Conservation (phyloP, 2,329 filamentous ascomycete species). For the Erysiphe neolycopersici region DNA sequence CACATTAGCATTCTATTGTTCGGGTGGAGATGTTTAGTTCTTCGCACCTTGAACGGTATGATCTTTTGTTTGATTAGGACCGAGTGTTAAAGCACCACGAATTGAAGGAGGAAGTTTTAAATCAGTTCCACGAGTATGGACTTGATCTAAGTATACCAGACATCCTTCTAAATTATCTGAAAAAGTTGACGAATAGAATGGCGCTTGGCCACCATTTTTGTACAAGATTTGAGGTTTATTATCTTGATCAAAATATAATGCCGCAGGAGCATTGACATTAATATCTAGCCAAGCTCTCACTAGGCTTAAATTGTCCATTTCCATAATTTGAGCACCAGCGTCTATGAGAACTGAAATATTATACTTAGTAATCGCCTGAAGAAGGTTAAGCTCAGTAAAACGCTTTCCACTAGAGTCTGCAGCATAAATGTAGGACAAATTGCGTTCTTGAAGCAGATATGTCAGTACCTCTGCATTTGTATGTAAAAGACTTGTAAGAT, state of each 20-base stretch:
- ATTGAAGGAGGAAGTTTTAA: slow-evolving; percentile 5
- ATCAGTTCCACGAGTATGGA: slow-evolving; percentile 8
- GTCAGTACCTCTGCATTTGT: slow-evolving; percentile 36
- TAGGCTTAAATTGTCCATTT: slow-evolving; percentile 21
- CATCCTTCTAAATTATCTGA: slow-evolving; percentile 5
- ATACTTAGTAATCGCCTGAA: slow-evolving; percentile 15
- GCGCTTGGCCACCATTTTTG: slow-evolving; percentile 1
- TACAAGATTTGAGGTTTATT: slow-evolving; percentile 4
- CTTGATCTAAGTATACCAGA: slow-evolving; percentile 8
- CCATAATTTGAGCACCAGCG: slow-evolving; percentile 34
- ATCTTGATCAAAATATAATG: slow-evolving; percentile 3
- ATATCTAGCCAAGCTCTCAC: slow-evolving; percentile 6
- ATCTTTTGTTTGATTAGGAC: slow-evolving; percentile 6
- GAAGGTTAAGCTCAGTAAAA: slow-evolving; percentile 19
- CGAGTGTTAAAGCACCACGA: slow-evolving; percentile 6
- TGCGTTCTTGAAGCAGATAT: slow-evolving; percentile 27
- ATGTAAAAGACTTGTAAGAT: slow-evolving; percentile 26
- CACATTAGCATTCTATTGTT: slow-evolving; percentile 1
- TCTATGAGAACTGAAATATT: slow-evolving; percentile 31
- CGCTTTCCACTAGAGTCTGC: slow-evolving; percentile 19
- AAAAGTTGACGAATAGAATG: slow-evolving; percentile 5
- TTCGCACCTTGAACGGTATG: slow-evolving; percentile 23
- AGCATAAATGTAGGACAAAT: slow-evolving; percentile 19
- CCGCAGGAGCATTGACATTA: not conserved
- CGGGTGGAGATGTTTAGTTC: not conserved